These are phyloP conservation scores for Trametes elegans DNA, from an alignment of 768 basidiomycete species.

Conservation along the genomic window DNA sequence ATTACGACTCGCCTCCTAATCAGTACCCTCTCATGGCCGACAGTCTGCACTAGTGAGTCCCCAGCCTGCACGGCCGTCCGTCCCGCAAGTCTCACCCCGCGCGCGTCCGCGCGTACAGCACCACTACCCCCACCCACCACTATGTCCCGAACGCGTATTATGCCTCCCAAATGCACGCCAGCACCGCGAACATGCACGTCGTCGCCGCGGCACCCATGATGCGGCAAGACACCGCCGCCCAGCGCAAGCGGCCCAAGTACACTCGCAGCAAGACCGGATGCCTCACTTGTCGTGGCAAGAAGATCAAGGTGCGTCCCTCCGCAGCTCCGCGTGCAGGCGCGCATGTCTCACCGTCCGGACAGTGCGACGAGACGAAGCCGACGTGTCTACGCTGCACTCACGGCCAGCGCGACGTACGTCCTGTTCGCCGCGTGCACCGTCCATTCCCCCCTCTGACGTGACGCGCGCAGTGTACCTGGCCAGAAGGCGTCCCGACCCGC, in stretches of 20 bases:
- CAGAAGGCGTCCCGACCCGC: conserved; percentile 69
- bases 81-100: not conserved
- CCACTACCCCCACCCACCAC: conserved; percentile 28
- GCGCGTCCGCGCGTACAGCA: conserved; percentile 10
- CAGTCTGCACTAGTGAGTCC: conserved; percentile 34
- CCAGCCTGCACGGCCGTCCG: not conserved
- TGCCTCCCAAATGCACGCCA: conserved; percentile 33
- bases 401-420: conserved; percentile 75
- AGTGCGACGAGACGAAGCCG: conserved; percentile 93
- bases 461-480: conserved; percentile 66
- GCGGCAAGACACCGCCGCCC: conserved; percentile 49
- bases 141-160: conserved; percentile 27
- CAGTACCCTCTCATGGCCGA: conserved; percentile 32
- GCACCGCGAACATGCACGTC: conserved; percentile 43
- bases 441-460: not conserved
- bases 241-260: conserved; percentile 87
- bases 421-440: not conserved
- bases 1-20: conserved; percentile 27
- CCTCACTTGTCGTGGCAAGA: conserved; percentile 89
- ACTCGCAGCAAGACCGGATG: conserved; percentile 94
- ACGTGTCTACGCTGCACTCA: conserved; percentile 84
- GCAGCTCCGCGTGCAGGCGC: not conserved
- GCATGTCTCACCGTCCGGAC: conserved; percentile 7
- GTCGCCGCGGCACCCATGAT: conserved; percentile 37
- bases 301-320: conserved; percentile 75